Evolutionary conservation across 257 asterid species (phyloP).

Genomic region (Jasminum sambac): DNA sequence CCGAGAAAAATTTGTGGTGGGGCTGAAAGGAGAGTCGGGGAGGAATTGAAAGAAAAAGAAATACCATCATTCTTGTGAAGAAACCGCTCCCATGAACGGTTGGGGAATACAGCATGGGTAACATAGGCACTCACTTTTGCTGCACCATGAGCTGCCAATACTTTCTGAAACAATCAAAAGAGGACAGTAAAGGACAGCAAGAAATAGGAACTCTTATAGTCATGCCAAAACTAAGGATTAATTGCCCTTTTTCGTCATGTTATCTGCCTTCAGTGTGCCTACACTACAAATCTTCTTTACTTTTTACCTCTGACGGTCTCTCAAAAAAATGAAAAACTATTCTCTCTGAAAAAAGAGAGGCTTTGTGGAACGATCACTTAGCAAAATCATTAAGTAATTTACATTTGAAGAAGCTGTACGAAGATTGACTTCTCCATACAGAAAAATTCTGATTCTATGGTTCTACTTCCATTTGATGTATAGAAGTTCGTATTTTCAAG

Average conservation of each 20-base stretch:
- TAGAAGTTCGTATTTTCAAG: background rate
- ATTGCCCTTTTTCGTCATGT: background rate
- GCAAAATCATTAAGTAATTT: background rate
- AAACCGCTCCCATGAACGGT: slow-evolving; percentile 77
- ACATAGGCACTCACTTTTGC: slow-evolving; percentile 91
- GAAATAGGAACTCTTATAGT: background rate
- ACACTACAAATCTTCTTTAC: too few relatives aligned
- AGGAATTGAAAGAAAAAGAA: background rate
- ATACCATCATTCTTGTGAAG: slow-evolving; percentile 69
- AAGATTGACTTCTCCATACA: background rate
- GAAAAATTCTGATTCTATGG: too few relatives aligned
- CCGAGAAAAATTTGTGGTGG: background rate
- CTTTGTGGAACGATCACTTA: background rate
- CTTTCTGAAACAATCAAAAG: slow-evolving; percentile 59
- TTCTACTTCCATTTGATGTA: background rate
- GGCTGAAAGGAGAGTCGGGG: background rate
- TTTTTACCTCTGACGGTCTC: too few relatives aligned
- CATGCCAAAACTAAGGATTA: background rate
- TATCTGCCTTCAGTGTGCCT: too few relatives aligned
- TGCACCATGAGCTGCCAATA: slow-evolving; percentile 85
- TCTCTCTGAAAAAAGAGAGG: too few relatives aligned
- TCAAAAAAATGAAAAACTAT: too few relatives aligned
- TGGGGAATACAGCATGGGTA: slow-evolving; percentile 87
- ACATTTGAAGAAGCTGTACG: background rate
- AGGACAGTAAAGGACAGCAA: background rate